Conservation (phyloP, 331 rosid species). For the Stylosanthes scabra region DNA sequence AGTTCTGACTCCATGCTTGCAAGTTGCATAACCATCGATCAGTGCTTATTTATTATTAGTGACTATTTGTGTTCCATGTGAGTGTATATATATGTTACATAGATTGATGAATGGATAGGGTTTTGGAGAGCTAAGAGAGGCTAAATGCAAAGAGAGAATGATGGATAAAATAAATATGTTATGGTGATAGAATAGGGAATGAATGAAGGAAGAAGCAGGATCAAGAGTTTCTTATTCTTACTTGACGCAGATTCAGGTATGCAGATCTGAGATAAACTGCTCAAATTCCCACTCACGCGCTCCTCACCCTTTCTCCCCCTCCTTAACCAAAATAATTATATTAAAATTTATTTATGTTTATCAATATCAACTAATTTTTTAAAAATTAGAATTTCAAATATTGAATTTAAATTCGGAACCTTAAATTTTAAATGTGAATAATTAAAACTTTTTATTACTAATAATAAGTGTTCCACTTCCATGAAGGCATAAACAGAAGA, state of each 20-base stretch:
- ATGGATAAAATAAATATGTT: too few relatives aligned
- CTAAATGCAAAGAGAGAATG: background rate
- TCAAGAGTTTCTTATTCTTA: background rate
- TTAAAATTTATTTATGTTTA: too few relatives aligned
- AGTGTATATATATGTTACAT: background rate
- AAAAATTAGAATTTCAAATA: too few relatives aligned
- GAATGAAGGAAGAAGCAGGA: background rate
- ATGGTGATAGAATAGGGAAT: too few relatives aligned
- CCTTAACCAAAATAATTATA: too few relatives aligned
- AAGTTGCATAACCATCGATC: background rate
- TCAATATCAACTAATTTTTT: too few relatives aligned
- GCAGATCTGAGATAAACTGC: slow-evolving; percentile 12
- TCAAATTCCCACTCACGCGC: background rate
- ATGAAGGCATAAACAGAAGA: too few relatives aligned
- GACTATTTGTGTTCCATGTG: background rate
- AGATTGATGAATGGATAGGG: background rate
- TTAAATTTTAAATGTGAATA: too few relatives aligned
- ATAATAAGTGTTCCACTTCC: too few relatives aligned
- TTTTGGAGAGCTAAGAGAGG: slow-evolving; percentile 3
- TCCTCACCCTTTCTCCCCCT: background rate
- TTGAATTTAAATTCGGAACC: too few relatives aligned
- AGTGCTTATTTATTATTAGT: background rate
- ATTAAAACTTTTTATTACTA: too few relatives aligned
- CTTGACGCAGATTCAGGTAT: background rate
- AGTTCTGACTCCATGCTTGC: slow-evolving; percentile 82